phyloP scores from a whole-genome alignment of 2,329 filamentous ascomycete genomes.

The Chalaropsis ovoidea region DNA sequence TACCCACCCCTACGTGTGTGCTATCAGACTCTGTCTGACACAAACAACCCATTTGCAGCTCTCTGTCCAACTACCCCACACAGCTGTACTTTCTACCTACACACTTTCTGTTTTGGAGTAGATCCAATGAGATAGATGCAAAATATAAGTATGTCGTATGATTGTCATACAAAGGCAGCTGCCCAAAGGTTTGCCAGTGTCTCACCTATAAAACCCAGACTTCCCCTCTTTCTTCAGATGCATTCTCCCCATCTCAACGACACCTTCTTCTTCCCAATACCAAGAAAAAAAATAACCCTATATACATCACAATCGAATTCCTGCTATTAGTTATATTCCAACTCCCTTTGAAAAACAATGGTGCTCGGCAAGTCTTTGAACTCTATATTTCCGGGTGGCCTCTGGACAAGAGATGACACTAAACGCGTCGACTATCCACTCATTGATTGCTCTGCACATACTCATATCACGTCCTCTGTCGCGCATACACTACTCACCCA shows the following conservation, averaged over 20 bases:
- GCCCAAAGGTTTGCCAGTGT: background rate
- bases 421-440: conserved; percentile 43
- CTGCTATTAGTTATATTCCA: background rate
- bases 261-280: background rate
- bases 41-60: too few relatives aligned
- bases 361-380: background rate
- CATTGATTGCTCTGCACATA: conserved; percentile 47
- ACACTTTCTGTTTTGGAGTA: too few relatives aligned
- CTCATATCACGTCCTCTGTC: conserved; percentile 50
- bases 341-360: background rate
- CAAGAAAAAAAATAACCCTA: too few relatives aligned
- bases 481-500: conserved; percentile 37
- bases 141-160: too few relatives aligned
- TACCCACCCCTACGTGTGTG: too few relatives aligned
- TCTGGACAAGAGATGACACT: background rate
- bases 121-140: too few relatives aligned
- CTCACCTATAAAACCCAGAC: background rate
- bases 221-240: background rate
- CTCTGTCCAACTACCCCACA: too few relatives aligned
- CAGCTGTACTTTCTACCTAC: too few relatives aligned
- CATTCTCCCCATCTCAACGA: background rate
- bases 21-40: too few relatives aligned
- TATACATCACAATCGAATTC: background rate
- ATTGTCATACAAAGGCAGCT: too few relatives aligned
- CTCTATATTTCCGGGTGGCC: background rate